Percentiles rank a stretch among this genome's conserved stretches.
Evolutionary conservation across 805 yeast genomes (phyloP).

Genomic region (Grigorovia yakushimaensis): DNA sequence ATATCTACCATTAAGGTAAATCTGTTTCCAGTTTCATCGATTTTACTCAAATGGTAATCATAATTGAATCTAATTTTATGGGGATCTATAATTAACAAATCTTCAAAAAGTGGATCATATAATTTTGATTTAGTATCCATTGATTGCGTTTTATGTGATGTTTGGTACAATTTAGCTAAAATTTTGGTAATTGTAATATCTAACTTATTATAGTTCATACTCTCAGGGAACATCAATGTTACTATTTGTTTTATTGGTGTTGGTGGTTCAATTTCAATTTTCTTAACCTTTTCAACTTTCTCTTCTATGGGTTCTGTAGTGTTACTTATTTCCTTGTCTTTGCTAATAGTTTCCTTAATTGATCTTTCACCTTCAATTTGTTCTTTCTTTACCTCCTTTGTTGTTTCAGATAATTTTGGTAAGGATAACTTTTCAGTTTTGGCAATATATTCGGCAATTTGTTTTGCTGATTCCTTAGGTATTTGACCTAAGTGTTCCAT

Average conservation of each 20-base stretch:
- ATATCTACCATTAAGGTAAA: constrained; percentile 19
- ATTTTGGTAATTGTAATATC: constrained; percentile 39
- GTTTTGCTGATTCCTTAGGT: constrained; percentile 41
- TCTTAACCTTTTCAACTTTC: not conserved
- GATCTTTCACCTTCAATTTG: not conserved
- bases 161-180: constrained; percentile 34
- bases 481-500: constrained; percentile 73
- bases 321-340: no score
- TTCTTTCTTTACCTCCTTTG: not conserved
- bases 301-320: not conserved
- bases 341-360: constrained; percentile 6
- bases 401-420: constrained; percentile 44
- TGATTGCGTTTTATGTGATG: constrained; percentile 20
- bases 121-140: constrained; percentile 33
- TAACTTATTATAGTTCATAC: constrained; percentile 27
- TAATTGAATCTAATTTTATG: constrained; percentile 20
- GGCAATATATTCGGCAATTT: constrained; percentile 47
- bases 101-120: constrained; percentile 54
- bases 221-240: not conserved
- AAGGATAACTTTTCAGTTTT: constrained; percentile 58
- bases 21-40: constrained; percentile 4
- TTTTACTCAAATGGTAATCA: constrained; percentile 13
- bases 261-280: not conserved
- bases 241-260: not conserved
- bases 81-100: constrained; percentile 37